These are phyloP conservation scores for Hanseniaspora nectarophila DNA, from an alignment of 805 yeast species.

Conservation along the genomic window DNA sequence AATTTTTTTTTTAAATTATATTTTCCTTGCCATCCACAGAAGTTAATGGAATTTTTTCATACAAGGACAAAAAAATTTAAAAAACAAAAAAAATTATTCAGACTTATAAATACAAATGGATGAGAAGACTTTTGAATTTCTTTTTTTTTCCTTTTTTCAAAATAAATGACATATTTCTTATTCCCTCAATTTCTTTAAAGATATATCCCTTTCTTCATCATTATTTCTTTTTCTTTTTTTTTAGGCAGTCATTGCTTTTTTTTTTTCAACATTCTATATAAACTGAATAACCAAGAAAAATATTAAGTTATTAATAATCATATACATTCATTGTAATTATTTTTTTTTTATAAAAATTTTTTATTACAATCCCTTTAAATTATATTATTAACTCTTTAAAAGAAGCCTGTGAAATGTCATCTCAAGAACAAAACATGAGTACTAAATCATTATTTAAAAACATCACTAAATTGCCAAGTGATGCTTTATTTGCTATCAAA, in stretches of 20 bases:
- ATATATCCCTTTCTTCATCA: not conserved
- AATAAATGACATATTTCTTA: not conserved
- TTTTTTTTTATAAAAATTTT: no score
- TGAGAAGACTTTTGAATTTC: not conserved
- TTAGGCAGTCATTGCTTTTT: no score
- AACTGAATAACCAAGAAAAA: no score
- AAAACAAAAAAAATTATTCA: not conserved
- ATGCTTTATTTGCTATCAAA: conserved; percentile 74
- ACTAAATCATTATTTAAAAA: conserved; percentile 29
- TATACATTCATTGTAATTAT: no score
- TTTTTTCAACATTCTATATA: no score
- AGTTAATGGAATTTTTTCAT: not conserved
- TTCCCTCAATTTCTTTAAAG: not conserved
- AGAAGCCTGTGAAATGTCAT: conserved; percentile 2
- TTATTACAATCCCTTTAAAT: no score
- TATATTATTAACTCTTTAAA: no score
- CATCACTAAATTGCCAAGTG: conserved; percentile 63
- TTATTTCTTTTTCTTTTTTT: no score
- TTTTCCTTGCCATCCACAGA: no score
- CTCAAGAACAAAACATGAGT: conserved; percentile 26
- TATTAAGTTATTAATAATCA: no score
- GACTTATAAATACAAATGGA: not conserved
- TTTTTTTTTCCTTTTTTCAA: not conserved
- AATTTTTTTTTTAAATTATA: no score
- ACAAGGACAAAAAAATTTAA: no score